Conservation (phyloP, 768 basidiomycete species). For the Sistotremastrum niveocremeum region DNA sequence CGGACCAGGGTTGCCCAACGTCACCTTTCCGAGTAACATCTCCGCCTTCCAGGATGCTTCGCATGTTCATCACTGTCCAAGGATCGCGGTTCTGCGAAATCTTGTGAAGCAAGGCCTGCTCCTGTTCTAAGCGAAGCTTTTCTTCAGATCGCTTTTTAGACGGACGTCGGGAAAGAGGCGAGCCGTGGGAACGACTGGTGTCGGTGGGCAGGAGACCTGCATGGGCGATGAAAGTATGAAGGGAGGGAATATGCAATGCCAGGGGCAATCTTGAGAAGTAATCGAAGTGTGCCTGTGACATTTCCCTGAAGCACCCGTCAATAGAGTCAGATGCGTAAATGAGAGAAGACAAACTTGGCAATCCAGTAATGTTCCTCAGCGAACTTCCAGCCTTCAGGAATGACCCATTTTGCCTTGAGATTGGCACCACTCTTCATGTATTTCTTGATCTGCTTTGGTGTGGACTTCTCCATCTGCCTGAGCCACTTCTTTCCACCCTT, state of each 20-base stretch:
- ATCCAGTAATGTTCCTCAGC: conserved; percentile 66
- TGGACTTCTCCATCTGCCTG: conserved; percentile 25
- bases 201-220: conserved; percentile 71
- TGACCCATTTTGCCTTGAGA: conserved; percentile 19
- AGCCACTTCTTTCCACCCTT: conserved; percentile 47
- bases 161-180: conserved; percentile 37
- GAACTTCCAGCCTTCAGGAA: conserved; percentile 62
- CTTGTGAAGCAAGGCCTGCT: conserved; percentile 47
- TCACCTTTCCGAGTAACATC: conserved; percentile 25
- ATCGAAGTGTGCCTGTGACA: conserved; percentile 47
- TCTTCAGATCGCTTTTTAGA: conserved; percentile 11
- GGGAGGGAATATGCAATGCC: conserved; percentile 55
- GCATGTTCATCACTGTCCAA: conserved; percentile 66
- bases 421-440: conserved; percentile 16
- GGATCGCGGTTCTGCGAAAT: conserved; percentile 69
- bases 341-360: conserved; percentile 35
- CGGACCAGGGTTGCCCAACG: conserved; percentile 22
- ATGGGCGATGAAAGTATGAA: conserved; percentile 70
- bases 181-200: conserved; percentile 50
- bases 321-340: neutral
- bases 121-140: conserved; percentile 44
- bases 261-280: conserved; percentile 71
- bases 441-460: conserved; percentile 28
- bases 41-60: conserved; percentile 34
- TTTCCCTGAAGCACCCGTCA: conserved; percentile 21